Evolutionary conservation across 257 asterid species (phyloP).

Genomic region (Leonotis leonurus): DNA sequence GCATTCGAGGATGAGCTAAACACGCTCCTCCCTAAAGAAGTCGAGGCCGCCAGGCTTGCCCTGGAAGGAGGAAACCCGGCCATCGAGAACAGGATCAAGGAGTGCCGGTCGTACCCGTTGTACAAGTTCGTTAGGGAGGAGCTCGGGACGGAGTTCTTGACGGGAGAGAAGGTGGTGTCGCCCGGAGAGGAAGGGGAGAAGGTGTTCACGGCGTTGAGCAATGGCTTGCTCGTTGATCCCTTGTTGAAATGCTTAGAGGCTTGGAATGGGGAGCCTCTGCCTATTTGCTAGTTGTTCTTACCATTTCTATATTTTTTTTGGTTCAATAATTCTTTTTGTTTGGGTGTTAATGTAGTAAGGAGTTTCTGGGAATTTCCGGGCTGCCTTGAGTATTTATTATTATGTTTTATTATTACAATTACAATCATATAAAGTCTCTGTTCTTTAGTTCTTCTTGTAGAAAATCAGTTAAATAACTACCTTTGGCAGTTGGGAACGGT

Average conservation of each 20-base stretch:
- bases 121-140: slow-evolving; percentile 41
- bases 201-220: slow-evolving; percentile 42
- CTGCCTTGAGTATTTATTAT: neutral
- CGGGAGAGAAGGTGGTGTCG: slow-evolving; percentile 39
- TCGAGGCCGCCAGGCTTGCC: slow-evolving; percentile 38
- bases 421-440: neutral
- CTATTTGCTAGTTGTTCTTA: slow-evolving; percentile 41
- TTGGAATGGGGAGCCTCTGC: slow-evolving; percentile 55
- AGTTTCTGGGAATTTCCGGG: neutral
- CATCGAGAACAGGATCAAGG: slow-evolving; percentile 34
- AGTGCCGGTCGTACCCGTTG: slow-evolving; percentile 51
- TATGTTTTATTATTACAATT: neutral
- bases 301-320: neutral
- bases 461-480: neutral
- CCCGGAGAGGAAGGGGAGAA: slow-evolving; percentile 54
- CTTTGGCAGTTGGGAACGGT: no score
- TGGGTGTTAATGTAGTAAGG: neutral
- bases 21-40: slow-evolving; percentile 41
- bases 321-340: no score
- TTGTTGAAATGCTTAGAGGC: slow-evolving; percentile 49
- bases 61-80: slow-evolving; percentile 39
- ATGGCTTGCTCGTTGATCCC: slow-evolving; percentile 44
- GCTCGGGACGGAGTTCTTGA: slow-evolving; percentile 29
- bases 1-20: slow-evolving; percentile 44
- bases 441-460: neutral